Percentiles rank a stretch among this genome's conserved stretches.
Conservation (phyloP, 2,329 filamentous ascomycete species). For the Colletotrichum destructivum region DNA sequence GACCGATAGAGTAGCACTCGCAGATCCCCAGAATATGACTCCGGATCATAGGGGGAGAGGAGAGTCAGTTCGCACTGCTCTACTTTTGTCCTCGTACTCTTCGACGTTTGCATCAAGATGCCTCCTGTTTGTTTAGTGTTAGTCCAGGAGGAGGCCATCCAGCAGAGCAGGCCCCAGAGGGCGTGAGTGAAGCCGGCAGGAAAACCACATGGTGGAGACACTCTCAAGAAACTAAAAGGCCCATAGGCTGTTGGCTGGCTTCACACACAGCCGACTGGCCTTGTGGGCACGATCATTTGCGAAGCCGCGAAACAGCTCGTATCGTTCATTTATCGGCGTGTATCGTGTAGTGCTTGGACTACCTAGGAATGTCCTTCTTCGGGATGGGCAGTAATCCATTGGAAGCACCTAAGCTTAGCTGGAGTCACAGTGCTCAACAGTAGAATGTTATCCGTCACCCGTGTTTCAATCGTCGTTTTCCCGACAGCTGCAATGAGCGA, state of each 20-base stretch:
- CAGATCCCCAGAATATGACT: background rate
- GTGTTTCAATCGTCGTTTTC: background rate
- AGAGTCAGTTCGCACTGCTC: background rate
- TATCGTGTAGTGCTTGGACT: background rate
- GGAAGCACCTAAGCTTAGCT: background rate
- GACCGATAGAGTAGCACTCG: constrained; percentile 57
- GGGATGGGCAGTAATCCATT: background rate
- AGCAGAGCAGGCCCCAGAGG: no score
- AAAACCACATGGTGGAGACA: background rate
- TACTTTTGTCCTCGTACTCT: no score
- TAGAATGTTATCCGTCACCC: background rate
- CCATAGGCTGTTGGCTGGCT: background rate
- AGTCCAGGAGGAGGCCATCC: no score
- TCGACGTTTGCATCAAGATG: no score
- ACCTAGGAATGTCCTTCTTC: no score
- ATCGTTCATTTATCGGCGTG: background rate
- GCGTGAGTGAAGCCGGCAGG: no score
- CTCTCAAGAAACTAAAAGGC: background rate
- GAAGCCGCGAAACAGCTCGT: background rate
- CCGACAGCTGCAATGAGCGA: background rate
- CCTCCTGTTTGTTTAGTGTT: no score
- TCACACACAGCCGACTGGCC: background rate
- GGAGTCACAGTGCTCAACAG: background rate
- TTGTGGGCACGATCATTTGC: no score
- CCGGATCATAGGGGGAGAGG: no score